Evolutionary conservation across 345 rosid species (phyloP).

Genomic region (Arabis alpina): DNA sequence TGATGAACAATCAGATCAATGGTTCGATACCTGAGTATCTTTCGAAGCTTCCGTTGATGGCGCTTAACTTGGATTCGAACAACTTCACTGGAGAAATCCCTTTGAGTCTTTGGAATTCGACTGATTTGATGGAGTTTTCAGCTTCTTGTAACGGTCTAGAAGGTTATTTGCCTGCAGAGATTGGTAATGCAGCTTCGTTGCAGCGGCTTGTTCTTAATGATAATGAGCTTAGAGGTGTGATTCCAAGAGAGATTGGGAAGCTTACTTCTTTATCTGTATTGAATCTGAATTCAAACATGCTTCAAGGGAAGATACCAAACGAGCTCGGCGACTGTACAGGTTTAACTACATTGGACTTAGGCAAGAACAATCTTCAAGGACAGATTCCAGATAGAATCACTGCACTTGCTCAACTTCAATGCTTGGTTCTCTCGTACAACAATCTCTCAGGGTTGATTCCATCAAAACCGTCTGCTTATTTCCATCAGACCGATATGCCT

Average conservation of each 20-base stretch:
- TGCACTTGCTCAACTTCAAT: slow-evolving; percentile 70
- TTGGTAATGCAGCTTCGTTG: slow-evolving; percentile 64
- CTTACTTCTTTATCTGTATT: slow-evolving; percentile 67
- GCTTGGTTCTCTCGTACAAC: slow-evolving; percentile 83
- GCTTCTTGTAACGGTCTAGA: slow-evolving; percentile 64
- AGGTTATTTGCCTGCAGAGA: slow-evolving; percentile 61
- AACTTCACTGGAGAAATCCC: slow-evolving; percentile 71
- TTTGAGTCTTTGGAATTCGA: slow-evolving; percentile 62
- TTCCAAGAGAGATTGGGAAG: slow-evolving; percentile 78
- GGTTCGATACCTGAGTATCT: slow-evolving; percentile 71
- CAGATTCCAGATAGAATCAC: slow-evolving; percentile 64
- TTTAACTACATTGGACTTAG: slow-evolving; percentile 79
- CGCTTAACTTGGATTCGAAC: slow-evolving; percentile 76
- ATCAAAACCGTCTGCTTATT: slow-evolving; percentile 60
- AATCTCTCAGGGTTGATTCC: slow-evolving; percentile 79
- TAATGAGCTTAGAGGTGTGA: slow-evolving; percentile 59
- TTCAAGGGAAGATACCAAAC: slow-evolving; percentile 66
- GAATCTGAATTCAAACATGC: slow-evolving; percentile 68
- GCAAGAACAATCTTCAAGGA: slow-evolving; percentile 74
- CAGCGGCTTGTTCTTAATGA: slow-evolving; percentile 67
- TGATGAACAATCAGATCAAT: slow-evolving; percentile 57
- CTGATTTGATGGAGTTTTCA: slow-evolving; percentile 71
- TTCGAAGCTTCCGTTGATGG: slow-evolving; percentile 71
- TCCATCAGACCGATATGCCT: slow-evolving; percentile 66
- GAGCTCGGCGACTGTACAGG: slow-evolving; percentile 71